phyloP scores from a whole-genome alignment of 2,329 filamentous ascomycete species.

The Paecilomyces sp. region DNA sequence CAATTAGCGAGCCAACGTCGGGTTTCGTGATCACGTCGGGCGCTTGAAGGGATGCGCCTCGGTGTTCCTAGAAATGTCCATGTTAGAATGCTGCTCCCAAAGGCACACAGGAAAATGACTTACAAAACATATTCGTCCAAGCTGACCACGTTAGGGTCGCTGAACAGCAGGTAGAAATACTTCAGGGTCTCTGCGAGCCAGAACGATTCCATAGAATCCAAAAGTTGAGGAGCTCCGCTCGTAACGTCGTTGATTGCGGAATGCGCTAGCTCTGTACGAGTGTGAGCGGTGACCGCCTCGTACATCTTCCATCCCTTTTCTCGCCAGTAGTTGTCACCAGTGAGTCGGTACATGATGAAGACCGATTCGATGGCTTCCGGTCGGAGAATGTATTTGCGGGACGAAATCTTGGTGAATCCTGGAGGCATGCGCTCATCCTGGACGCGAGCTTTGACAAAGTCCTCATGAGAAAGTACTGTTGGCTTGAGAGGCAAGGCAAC shows the following conservation, averaged over 20 bases:
- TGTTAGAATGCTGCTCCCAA: not conserved
- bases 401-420: slow-evolving; percentile 33
- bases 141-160: slow-evolving; percentile 35
- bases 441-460: slow-evolving; percentile 32
- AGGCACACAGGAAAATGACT: slow-evolving; percentile 15
- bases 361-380: slow-evolving; percentile 77
- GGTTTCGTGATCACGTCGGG: slow-evolving; percentile 14
- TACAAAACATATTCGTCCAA: slow-evolving; percentile 42
- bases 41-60: slow-evolving; percentile 35
- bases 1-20: not conserved
- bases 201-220: slow-evolving; percentile 68
- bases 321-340: slow-evolving; percentile 58
- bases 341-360: slow-evolving; percentile 70
- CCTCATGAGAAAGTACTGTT: slow-evolving; percentile 28
- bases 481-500: slow-evolving; percentile 9
- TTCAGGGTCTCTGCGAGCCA: slow-evolving; percentile 53
- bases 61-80: slow-evolving; percentile 25
- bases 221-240: slow-evolving; percentile 32
- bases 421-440: slow-evolving; percentile 36
- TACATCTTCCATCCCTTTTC: slow-evolving; percentile 73
- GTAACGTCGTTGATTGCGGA: slow-evolving; percentile 62
- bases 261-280: slow-evolving; percentile 56
- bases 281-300: slow-evolving; percentile 53
- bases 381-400: slow-evolving; percentile 34
- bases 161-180: slow-evolving; percentile 42